phyloP scores from a whole-genome alignment of 164 flowering plant genomes.

The Macadamia integrifolia region DNA sequence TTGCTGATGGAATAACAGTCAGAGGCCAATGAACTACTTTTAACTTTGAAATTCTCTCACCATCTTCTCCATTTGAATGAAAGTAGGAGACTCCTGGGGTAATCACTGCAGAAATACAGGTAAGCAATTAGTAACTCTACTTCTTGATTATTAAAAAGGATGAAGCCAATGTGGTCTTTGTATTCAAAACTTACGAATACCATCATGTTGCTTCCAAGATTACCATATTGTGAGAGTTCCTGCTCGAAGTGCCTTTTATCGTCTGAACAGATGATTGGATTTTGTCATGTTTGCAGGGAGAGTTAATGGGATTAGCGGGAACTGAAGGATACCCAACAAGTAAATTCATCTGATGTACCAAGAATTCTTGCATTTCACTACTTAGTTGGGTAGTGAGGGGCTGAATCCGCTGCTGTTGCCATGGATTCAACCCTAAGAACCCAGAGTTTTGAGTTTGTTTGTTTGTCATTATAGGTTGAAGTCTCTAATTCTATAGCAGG shows the following conservation, averaged over 20 bases:
- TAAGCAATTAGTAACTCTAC: conserved; percentile 10
- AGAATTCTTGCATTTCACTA: not conserved
- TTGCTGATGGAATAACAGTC: not conserved
- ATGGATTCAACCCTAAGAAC: not conserved
- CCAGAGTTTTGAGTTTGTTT: not conserved
- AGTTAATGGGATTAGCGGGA: conserved; percentile 30
- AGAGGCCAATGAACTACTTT: not conserved
- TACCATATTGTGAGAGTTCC: too few species aligned
- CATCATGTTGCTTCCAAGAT: not conserved
- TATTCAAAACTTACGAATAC: not conserved
- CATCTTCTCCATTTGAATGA: conserved; percentile 1
- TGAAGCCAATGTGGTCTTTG: not conserved
- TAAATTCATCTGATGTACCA: conserved; percentile 12
- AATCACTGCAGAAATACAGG: conserved; percentile 65
- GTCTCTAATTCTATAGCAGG: not conserved
- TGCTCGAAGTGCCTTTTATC: too few species aligned
- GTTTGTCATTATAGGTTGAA: too few species aligned
- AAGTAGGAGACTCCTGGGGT: conserved; percentile 55
- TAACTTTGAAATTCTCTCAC: not conserved
- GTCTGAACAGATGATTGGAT: not conserved
- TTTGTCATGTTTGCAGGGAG: conserved; percentile 19
- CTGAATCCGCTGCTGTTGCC: not conserved
- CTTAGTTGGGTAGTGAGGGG: not conserved
- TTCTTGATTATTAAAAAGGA: not conserved
- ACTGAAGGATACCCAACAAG: conserved; percentile 32